Base-by-base conservation (phyloP, 768 basidiomycete species). In the Kwoniella europaea region DNA sequence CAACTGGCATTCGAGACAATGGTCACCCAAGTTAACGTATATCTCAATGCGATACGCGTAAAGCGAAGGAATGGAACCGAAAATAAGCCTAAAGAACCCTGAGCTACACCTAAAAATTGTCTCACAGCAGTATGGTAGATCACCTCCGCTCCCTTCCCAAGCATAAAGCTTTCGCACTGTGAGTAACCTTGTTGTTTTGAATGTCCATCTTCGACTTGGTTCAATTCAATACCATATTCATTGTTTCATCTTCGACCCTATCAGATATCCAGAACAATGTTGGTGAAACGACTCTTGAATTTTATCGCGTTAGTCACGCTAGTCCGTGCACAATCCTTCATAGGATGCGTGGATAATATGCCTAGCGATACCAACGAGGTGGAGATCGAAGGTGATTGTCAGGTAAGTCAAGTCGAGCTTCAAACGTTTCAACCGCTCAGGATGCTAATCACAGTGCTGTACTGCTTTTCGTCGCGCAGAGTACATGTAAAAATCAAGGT, bases 271-370 rank as follows among this genome's bases (percentile, higher is more conserved):
- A 35, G 35, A 7, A 35, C 35, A 22, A 22, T 57, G 55, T 16
- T 57, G 15, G 55, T 13, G 27, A 22, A 22, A 22, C 22, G 16
- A 13, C 55, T 63, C 18, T 29, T 52, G 13, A 18, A 10, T 53
- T 53, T 63, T 18, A 50, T 63, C 10, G 18, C 62, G 62, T 16
- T 63, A n/a, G 12, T 63, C 20, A 54, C 15, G 27, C 12, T 65
- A 3, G 29, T 54, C 15, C 24, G 44, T 24, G 52, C 59, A 10
- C 59, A 61, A 13, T 43, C 59, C 5, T 61, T 43, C 42, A 61
- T 61, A 42, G 59, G 59, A 42, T 61, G 59, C 43, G 59, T 61
- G n/a, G 59, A 61, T 44, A 61, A 61, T 22, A 61, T 61, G 27
- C 59, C 59, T 7, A 61, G 59, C 22, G 59, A 61, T 44, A 61